phyloP scores from a whole-genome alignment of 306 rosid species.

The Arachis hypogaea region DNA sequence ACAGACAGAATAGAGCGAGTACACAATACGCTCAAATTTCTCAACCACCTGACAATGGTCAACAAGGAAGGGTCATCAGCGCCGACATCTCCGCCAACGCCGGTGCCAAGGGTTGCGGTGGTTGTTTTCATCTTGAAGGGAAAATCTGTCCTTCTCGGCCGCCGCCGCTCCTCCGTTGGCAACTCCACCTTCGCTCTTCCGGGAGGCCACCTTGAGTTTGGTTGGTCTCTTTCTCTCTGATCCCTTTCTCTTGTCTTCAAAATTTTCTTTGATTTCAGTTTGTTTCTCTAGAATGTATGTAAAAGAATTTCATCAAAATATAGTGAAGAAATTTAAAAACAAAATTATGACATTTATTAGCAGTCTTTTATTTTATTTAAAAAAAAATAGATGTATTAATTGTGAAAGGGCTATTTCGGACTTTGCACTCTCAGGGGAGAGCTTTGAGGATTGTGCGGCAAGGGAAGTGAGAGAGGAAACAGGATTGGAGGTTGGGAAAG shows the following conservation, averaged over 20 bases:
- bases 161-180: constrained; percentile 54
- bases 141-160: constrained; percentile 49
- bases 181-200: constrained; percentile 56
- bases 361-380: too few relatives aligned
- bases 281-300: not conserved
- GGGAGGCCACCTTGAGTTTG: constrained; percentile 65
- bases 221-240: constrained; percentile 28
- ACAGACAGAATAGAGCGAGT: not conserved
- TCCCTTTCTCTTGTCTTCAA: not conserved
- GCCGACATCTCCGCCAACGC: constrained; percentile 28
- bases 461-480: constrained; percentile 88
- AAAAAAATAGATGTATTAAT: too few relatives aligned
- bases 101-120: constrained; percentile 60
- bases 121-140: constrained; percentile 57
- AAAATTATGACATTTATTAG: too few relatives aligned
- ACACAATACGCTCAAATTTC: not conserved
- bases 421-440: constrained; percentile 55
- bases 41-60: constrained; percentile 38
- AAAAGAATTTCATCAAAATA: not conserved
- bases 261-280: not conserved
- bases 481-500: constrained; percentile 52
- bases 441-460: constrained; percentile 72
- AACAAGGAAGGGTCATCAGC: constrained; percentile 3
- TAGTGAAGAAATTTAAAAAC: too few relatives aligned
- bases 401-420: too few relatives aligned